These are phyloP conservation scores for Parvularia atlantis DNA, from an alignment of 78 protist species.

Conservation along the genomic window DNA sequence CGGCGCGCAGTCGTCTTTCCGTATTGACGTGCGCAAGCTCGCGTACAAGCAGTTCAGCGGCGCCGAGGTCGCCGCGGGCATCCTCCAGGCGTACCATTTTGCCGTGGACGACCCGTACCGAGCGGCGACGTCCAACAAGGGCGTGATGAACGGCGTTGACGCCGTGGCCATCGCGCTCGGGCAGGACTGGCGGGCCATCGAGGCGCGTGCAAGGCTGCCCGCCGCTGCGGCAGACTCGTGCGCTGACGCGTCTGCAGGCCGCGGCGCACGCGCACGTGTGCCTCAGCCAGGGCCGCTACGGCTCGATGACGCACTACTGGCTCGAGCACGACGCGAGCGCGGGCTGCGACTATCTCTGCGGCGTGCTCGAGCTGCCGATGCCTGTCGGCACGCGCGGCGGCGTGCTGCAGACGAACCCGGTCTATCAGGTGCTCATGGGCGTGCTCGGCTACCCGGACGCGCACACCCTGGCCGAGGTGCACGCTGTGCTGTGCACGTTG, in stretches of 20 bases:
- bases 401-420: neutral
- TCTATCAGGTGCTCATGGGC: neutral
- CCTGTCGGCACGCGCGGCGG: slow-evolving; percentile 14
- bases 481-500: too few species aligned
- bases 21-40: neutral
- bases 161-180: slow-evolving; percentile 38
- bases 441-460: neutral
- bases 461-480: too few species aligned
- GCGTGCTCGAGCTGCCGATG: slow-evolving; percentile 6
- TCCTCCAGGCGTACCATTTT: slow-evolving; percentile 4
- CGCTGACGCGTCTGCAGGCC: neutral
- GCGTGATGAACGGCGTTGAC: slow-evolving; percentile 38
- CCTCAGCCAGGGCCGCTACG: too few species aligned
- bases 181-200: slow-evolving; percentile 31
- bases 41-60: neutral
- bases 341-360: neutral
- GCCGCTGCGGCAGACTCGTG: slow-evolving; percentile 6
- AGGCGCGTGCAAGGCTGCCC: too few species aligned
- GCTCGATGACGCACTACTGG: neutral
- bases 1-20: neutral
- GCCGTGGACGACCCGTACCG: slow-evolving; percentile 28
- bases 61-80: slow-evolving; percentile 11
- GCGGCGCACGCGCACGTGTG: too few species aligned
- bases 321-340: too few species aligned
- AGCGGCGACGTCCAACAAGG: slow-evolving; percentile 21